phyloP scores from a whole-genome alignment of 1,284 basidiomycete species.

The Ceraceosorus bombacis region DNA sequence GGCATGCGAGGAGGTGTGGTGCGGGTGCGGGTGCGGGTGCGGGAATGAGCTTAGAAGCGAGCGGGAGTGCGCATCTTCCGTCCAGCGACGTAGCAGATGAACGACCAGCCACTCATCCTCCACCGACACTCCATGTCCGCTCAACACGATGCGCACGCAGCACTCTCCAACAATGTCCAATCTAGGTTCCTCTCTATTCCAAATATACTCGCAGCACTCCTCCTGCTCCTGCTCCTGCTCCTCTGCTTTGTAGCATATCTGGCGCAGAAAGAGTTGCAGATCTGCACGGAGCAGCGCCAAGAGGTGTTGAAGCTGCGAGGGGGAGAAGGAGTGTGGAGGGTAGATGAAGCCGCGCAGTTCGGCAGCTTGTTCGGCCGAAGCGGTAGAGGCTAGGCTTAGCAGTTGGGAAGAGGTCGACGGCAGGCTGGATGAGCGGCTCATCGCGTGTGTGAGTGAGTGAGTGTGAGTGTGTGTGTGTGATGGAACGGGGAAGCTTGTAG shows the following conservation, averaged over 20 bases:
- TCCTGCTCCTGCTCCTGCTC: background rate
- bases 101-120: slow-evolving; percentile 84
- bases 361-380: no score
- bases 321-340: slow-evolving; percentile 1
- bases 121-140: slow-evolving; percentile 83
- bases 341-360: slow-evolving; percentile 4
- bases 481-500: no score
- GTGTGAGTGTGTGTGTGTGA: no score
- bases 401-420: no score
- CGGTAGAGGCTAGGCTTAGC: no score
- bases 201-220: slow-evolving; percentile 29
- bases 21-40: no score
- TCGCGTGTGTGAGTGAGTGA: no score
- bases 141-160: slow-evolving; percentile 59
- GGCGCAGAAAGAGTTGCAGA: background rate
- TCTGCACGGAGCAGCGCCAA: background rate
- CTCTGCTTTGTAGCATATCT: no score
- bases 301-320: background rate
- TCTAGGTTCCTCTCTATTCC: slow-evolving; percentile 40
- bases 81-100: slow-evolving; percentile 70
- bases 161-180: slow-evolving; percentile 15
- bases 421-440: no score
- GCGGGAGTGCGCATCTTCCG: slow-evolving; percentile 64
- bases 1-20: slow-evolving; percentile 11
- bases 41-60: slow-evolving; percentile 33